Base-by-base conservation (phyloP, 2,329 filamentous ascomycete species). In the Penicillium sp. region DNA sequence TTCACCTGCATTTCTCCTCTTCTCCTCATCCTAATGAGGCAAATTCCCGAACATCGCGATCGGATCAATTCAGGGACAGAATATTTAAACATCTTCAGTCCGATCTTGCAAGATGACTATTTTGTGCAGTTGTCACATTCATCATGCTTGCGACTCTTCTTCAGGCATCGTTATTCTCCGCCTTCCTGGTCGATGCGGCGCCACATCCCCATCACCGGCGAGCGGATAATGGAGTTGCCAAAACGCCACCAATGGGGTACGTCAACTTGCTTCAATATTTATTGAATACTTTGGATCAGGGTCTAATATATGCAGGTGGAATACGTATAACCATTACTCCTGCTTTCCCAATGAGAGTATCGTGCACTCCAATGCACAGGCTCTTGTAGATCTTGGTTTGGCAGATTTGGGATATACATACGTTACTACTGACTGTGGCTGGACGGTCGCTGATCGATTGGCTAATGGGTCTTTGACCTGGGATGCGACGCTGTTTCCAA, bases 351-450 rank as follows among this genome's bases (percentile, higher is more conserved):
- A 73, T 42, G 79, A 84, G 60, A 69, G 68, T 1, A 80, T 81
- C 37, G 79, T 85, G 25, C 77, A 79, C 43, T 70, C 74, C 3
- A 86, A 83, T 55, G 82, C 83, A 0, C 72, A 83, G 43, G 84
- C 81, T 0, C 68, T 87, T 0, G 75, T 85, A 0, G 78, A 82
- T 44, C 71, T 82, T 0, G 83, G 82, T 0, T 75, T 86, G 1
- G 75, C 76, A 0, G 74, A 78, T 3, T 70, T 82, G 0, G 85
- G 85, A 6, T 88, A 88, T 63, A 77, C 72, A 1, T 80, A 81
- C 54, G 80, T 86, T 31, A 84, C 82, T 0, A 78, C 80, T 0
- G 85, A 88, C 62, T 87, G 84, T 53, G 85, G 85, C 0, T 88
- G 85, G 85, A 78, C 72, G 5, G 68, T 74, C 4, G 57, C 69